Conservation (phyloP, 371 early-diverging fungal genomes). For the Rhizopus delemar region DNA sequence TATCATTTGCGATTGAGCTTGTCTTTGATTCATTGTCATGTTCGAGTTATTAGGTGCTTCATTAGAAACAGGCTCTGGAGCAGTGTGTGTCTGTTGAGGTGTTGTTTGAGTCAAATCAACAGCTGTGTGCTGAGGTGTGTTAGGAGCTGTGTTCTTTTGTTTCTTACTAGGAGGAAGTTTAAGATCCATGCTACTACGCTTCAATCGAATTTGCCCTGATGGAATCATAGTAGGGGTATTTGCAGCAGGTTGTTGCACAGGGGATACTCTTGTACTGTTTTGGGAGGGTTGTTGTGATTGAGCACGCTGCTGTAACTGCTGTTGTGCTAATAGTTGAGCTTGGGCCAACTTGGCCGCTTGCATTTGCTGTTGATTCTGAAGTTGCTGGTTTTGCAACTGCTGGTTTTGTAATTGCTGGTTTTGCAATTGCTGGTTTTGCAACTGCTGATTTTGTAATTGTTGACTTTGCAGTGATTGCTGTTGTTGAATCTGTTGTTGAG, state of each 20-base stretch:
- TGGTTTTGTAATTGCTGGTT: no score
- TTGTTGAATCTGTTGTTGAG: no score
- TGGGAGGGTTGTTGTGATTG: constrained; percentile 17
- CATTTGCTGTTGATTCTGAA: constrained; percentile 36
- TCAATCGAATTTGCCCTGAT: constrained; percentile 1
- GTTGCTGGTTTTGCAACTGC: constrained; percentile 8
- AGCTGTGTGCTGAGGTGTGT: constrained; percentile 5
- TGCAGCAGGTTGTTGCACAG: not conserved
- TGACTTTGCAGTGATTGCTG: no score
- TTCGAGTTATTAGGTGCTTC: not conserved
- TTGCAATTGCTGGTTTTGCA: not conserved
- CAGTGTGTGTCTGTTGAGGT: constrained; percentile 1
- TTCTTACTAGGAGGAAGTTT: constrained; percentile 46
- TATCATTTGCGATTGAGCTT: constrained; percentile 31
- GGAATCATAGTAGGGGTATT: constrained; percentile 11
- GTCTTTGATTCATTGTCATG: constrained; percentile 20
- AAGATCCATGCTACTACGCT: constrained; percentile 44
- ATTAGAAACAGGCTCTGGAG: not conserved
- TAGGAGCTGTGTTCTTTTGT: constrained; percentile 12
- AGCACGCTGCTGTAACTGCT: constrained; percentile 15
- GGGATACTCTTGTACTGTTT: not conserved
- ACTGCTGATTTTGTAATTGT: not conserved
- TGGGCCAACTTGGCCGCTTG: constrained; percentile 19
- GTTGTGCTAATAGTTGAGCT: constrained; percentile 11
- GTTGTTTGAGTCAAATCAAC: not conserved